phyloP scores from a whole-genome alignment of 495 filamentous ascomycete genomes.

The Pseudoneurospora amorphoporcata region DNA sequence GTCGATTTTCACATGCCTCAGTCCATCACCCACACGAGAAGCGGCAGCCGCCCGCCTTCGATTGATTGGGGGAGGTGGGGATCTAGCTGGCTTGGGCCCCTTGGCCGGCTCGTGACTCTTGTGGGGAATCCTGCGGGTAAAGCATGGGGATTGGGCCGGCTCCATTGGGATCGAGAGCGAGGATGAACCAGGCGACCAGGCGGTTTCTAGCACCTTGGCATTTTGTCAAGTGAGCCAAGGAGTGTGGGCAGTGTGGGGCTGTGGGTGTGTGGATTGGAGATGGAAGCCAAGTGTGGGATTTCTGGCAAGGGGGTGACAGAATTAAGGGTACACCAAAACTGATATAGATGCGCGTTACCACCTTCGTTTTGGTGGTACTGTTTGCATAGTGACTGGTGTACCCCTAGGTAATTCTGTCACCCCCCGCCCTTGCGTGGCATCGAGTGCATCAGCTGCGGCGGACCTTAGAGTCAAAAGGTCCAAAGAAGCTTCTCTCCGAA shows the following conservation, averaged over 20 bases:
- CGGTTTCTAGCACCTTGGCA: not conserved
- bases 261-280: not conserved
- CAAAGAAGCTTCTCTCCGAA: not conserved
- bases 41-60: not conserved
- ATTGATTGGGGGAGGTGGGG: not conserved
- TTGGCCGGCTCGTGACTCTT: slow-evolving; percentile 8
- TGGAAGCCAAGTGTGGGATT: not conserved
- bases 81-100: not conserved
- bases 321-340: no score
- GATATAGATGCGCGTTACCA: no score
- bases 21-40: not conserved
- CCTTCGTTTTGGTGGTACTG: no score
- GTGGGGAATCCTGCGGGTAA: slow-evolving; percentile 9
- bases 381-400: no score
- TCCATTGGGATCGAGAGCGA: not conserved
- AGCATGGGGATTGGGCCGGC: not conserved
- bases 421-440: not conserved
- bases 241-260: not conserved
- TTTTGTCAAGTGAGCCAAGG: not conserved
- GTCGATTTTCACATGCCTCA: not conserved
- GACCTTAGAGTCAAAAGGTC: not conserved
- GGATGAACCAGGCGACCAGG: not conserved
- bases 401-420: no score
- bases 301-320: not conserved
- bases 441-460: not conserved